These are phyloP conservation scores for Chrysoporthe puriensis DNA, from an alignment of 2,329 filamentous ascomycete genomes.

Conservation along the genomic window DNA sequence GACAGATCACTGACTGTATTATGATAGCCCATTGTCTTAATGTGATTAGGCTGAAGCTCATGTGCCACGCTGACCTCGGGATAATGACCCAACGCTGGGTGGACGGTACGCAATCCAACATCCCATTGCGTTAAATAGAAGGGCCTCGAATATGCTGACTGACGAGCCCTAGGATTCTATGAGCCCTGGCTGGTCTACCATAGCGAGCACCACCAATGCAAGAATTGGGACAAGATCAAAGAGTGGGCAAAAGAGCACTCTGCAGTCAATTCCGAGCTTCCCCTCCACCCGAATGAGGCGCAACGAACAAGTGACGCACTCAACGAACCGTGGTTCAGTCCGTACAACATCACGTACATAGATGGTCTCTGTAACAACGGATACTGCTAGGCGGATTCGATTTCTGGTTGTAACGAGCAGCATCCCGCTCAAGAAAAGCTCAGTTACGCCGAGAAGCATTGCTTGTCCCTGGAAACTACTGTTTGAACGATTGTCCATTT, in stretches of 20 bases:
- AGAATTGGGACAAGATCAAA: too few species aligned
- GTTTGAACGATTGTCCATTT: too few species aligned
- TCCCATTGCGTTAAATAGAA: not conserved
- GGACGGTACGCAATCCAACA: not conserved
- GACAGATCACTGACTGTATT: not conserved
- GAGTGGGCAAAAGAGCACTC: too few species aligned
- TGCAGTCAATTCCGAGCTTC: not conserved
- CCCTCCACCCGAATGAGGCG: slow-evolving; percentile 7
- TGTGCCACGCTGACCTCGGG: slow-evolving; percentile 10
- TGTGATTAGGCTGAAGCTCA: not conserved
- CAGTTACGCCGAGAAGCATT: too few species aligned
- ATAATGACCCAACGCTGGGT: slow-evolving; percentile 11
- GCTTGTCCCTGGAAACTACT: too few species aligned
- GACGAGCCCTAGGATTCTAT: not conserved
- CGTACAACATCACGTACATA: slow-evolving; percentile 6
- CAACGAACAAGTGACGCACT: slow-evolving; percentile 4
- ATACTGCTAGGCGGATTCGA: not conserved
- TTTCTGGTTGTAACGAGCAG: too few species aligned
- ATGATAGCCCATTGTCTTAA: slow-evolving; percentile 5
- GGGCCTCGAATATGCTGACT: not conserved
- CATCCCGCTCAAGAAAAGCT: too few species aligned
- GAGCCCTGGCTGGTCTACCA: slow-evolving; percentile 13
- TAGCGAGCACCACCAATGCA: slow-evolving; percentile 9
- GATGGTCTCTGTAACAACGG: slow-evolving; percentile 10
- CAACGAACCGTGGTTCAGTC: slow-evolving; percentile 12